phyloP scores from a whole-genome alignment of 345 rosid species.

The Eucalyptus sideroxylon region DNA sequence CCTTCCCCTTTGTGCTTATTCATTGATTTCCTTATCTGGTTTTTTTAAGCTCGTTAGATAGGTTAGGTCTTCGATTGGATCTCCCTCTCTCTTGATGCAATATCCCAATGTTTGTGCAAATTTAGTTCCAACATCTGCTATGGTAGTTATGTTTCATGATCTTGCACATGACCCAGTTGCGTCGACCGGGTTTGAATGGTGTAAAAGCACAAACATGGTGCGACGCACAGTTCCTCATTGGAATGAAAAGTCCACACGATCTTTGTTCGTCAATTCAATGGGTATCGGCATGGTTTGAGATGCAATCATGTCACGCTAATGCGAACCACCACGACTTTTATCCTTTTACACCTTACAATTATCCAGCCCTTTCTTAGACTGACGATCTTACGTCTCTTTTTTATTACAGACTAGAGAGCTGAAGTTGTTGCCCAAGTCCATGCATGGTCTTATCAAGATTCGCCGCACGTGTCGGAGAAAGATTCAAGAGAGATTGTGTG shows the following conservation, averaged over 20 bases:
- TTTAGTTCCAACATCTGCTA: neutral
- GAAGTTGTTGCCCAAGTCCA: slow-evolving; percentile 49
- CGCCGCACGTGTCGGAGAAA: slow-evolving; percentile 66
- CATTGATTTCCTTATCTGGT: neutral
- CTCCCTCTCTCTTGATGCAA: neutral
- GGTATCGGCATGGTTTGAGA: neutral
- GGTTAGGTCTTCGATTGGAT: neutral
- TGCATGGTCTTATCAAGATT: slow-evolving; percentile 45
- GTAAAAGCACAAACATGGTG: neutral
- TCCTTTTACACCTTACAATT: neutral
- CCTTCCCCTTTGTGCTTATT: neutral
- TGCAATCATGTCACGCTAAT: neutral
- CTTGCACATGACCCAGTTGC: neutral
- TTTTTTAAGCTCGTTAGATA: neutral
- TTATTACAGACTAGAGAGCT: slow-evolving; percentile 57
- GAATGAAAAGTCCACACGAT: neutral
- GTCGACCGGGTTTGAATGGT: neutral
- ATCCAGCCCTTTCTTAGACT: neutral
- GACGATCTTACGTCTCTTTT: neutral
- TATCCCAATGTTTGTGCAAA: neutral
- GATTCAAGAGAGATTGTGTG: slow-evolving; percentile 75
- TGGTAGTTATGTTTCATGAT: neutral
- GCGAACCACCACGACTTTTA: neutral
- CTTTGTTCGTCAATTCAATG: neutral
- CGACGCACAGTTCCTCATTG: neutral